Evolutionary conservation across 164 flowering plant genomes (phyloP).

Genomic region (Warburgia ugandensis): DNA sequence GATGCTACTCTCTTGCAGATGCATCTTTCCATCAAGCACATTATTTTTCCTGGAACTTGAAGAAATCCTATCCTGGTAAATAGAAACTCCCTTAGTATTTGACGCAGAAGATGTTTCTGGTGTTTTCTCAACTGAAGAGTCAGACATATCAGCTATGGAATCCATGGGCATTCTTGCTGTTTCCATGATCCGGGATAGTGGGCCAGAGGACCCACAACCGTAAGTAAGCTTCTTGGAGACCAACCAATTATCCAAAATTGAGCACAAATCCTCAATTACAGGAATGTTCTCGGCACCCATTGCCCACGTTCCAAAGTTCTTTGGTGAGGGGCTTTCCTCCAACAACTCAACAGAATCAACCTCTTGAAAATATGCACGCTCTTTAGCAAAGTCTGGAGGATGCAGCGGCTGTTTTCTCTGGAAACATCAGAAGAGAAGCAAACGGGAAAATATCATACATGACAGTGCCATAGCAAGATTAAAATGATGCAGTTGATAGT

Average conservation of each 20-base stretch:
- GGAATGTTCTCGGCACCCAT: slow-evolving; percentile 31
- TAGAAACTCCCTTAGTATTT: no score
- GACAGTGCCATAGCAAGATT: no score
- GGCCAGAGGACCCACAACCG: slow-evolving; percentile 37
- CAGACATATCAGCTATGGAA: slow-evolving; percentile 19
- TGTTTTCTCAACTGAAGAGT: slow-evolving; percentile 23
- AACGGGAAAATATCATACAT: no score
- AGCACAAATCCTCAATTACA: slow-evolving; percentile 42
- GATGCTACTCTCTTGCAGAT: slow-evolving; percentile 13
- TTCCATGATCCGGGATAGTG: slow-evolving; percentile 53
- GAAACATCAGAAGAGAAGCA: slow-evolving; percentile 1
- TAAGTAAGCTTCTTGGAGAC: slow-evolving; percentile 36
- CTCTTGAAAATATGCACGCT: slow-evolving; percentile 73
- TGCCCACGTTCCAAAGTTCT: slow-evolving; percentile 56
- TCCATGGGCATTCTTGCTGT: slow-evolving; percentile 34
- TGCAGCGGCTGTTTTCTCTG: slow-evolving; percentile 41
- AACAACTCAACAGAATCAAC: slow-evolving; percentile 77
- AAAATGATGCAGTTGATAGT: background rate
- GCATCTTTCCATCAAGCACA: slow-evolving; percentile 8
- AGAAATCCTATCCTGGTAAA: slow-evolving; percentile 12
- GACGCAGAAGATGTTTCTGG: slow-evolving; percentile 27
- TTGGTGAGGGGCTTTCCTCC: slow-evolving; percentile 97
- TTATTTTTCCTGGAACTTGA: slow-evolving; percentile 9
- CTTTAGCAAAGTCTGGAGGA: slow-evolving; percentile 55
- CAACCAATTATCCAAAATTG: slow-evolving; percentile 65